Percentiles rank a stretch among this genome's conserved stretches.
Conservation (phyloP, 2,329 filamentous ascomycete species). For the Hirsutella thompsonii region DNA sequence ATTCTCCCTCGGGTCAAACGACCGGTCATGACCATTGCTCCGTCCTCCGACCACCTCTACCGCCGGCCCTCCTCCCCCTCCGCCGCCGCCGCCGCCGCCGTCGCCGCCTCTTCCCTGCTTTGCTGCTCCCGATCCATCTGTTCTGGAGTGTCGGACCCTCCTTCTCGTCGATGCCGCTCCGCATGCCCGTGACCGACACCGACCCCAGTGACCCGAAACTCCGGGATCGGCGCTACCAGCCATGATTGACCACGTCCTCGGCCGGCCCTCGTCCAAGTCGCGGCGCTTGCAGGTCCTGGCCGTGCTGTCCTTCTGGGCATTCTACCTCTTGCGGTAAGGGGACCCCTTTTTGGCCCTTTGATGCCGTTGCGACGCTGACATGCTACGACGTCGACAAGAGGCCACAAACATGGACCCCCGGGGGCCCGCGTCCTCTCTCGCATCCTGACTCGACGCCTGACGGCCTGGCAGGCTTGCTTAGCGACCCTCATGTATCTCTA, state of each 20-base stretch:
- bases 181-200: neutral
- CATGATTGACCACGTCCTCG: conserved; percentile 80
- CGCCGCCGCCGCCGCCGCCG: no score
- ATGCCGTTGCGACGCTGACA: neutral
- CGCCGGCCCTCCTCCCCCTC: no score
- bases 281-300: conserved; percentile 85
- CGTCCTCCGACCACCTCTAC: no score
- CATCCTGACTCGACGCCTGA: conserved; percentile 57
- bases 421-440: conserved; percentile 57
- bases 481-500: conserved; percentile 87
- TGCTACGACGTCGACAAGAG: conserved; percentile 37
- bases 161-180: neutral
- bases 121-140: no score
- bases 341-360: conserved; percentile 7
- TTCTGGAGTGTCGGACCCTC: neutral
- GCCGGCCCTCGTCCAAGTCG: conserved; percentile 81
- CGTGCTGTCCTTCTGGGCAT: conserved; percentile 82
- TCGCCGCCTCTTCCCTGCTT: no score
- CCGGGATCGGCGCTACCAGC: neutral
- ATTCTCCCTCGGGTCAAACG: no score
- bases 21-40: no score
- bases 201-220: neutral
- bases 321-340: conserved; percentile 69
- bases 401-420: conserved; percentile 80
- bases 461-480: conserved; percentile 80